Conservation (phyloP, 2,329 filamentous ascomycete genomes). For the Hypoxylon sp. region DNA sequence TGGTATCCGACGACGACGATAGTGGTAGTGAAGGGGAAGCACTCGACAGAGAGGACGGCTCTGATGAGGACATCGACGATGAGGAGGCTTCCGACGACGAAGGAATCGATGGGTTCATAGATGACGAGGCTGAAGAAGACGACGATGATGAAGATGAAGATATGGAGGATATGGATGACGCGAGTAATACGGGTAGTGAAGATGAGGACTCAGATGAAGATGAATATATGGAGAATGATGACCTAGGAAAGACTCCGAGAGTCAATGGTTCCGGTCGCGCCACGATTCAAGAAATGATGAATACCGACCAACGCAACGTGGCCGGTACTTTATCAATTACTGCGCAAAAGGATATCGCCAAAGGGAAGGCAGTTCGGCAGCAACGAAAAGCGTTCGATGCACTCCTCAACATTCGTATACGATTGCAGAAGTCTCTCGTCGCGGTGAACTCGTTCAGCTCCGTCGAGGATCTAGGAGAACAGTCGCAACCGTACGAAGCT, state of each 20-base stretch:
- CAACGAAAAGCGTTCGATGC: conserved; percentile 90
- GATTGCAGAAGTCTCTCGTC: conserved; percentile 90
- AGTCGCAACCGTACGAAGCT: conserved; percentile 72
- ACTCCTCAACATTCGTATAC: conserved; percentile 89
- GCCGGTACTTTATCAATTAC: conserved; percentile 72
- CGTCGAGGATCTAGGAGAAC: conserved; percentile 59
- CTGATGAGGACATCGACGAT: conserved; percentile 52
- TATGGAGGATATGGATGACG: conserved; percentile 53
- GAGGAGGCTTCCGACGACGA: conserved; percentile 42
- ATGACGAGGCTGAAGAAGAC: conserved; percentile 49
- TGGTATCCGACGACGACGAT: conserved; percentile 61
- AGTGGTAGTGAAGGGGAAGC: conserved; percentile 55
- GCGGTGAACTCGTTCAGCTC: conserved; percentile 80
- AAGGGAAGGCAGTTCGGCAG: conserved; percentile 86
- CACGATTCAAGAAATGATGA: conserved; percentile 76
- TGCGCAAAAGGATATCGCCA: conserved; percentile 81
- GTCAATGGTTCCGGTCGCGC: conserved; percentile 59
- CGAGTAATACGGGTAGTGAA: conserved; percentile 37
- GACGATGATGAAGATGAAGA: conserved; percentile 56
- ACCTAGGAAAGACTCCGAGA: conserved; percentile 51
- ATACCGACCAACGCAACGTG: conserved; percentile 74
- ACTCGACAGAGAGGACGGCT: conserved; percentile 55
- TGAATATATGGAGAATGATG: conserved; percentile 52
- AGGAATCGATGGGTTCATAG: conserved; percentile 34
- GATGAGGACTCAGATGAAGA: conserved; percentile 54